A percentile compares a stretch with the other conserved stretches of the same genome.
Conservation (phyloP, 495 filamentous ascomycete species). For the Emericellopsis terricola region DNA sequence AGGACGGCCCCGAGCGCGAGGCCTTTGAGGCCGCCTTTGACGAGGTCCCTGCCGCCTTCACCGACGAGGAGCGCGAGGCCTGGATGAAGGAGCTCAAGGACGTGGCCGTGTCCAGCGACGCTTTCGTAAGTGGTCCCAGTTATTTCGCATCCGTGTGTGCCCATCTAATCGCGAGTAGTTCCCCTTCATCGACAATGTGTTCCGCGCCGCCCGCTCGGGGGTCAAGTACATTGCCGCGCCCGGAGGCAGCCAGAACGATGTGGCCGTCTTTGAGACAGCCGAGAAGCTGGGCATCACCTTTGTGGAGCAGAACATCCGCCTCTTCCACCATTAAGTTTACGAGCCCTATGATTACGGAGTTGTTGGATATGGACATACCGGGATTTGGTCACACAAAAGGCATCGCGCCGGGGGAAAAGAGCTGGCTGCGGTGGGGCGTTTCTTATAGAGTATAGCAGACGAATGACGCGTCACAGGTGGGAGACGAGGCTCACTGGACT, state of each 20-base stretch:
- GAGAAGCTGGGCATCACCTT: conserved; percentile 85
- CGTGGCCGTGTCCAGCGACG: conserved; percentile 80
- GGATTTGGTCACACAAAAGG: too few relatives aligned
- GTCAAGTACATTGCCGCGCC: conserved; percentile 93
- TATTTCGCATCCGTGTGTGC: neutral
- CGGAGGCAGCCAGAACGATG: conserved; percentile 83
- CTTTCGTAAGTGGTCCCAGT: conserved; percentile 53
- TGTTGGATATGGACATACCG: too few relatives aligned
- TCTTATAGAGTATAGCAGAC: too few relatives aligned
- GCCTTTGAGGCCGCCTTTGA: conserved; percentile 83
- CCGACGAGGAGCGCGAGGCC: conserved; percentile 59
- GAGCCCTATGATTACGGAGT: too few relatives aligned
- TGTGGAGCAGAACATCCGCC: conserved; percentile 69
- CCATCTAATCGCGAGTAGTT: conserved; percentile 35
- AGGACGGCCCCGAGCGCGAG: conserved; percentile 61
- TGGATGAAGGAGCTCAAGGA: conserved; percentile 69
- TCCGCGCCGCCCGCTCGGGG: conserved; percentile 70
- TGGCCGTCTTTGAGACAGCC: conserved; percentile 73
- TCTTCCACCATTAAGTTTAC: conserved; percentile 91
- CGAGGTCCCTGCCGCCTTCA: conserved; percentile 72
- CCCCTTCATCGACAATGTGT: conserved; percentile 96
- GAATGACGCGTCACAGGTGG: too few relatives aligned
- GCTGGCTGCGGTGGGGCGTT: too few relatives aligned
- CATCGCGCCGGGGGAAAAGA: too few relatives aligned
- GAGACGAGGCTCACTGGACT: too few relatives aligned